These are phyloP conservation scores for Picochlorum sp. DNA, from an alignment of 139 green algal genomes.

Conservation along the genomic window DNA sequence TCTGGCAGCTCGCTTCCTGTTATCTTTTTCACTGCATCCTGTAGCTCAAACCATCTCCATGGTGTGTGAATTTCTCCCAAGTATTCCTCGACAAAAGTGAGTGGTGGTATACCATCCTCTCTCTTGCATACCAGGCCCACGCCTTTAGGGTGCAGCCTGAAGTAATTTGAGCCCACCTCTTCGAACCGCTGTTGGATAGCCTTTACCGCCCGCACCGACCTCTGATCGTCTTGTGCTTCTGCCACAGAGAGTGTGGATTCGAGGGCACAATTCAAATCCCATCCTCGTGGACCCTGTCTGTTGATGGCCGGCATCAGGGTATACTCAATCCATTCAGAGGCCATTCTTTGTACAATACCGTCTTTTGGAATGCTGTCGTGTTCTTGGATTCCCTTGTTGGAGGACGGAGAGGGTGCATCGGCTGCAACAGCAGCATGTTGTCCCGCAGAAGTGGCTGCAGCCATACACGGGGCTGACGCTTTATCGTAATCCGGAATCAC, in stretches of 20 bases:
- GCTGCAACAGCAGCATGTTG: constrained; percentile 13
- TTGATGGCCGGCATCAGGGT: constrained; percentile 56
- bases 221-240: constrained; percentile 10
- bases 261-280: constrained; percentile 46
- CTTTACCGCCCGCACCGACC: constrained; percentile 18
- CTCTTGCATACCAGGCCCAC: constrained; percentile 60
- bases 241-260: constrained; percentile 13
- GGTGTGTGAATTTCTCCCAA: constrained; percentile 84
- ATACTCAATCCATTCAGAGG: constrained; percentile 52
- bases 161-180: constrained; percentile 66
- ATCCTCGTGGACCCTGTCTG: constrained; percentile 38
- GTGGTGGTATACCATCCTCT: constrained; percentile 48
- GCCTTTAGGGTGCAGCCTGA: constrained; percentile 85
- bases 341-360: constrained; percentile 1
- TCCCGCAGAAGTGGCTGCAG: constrained; percentile 1
- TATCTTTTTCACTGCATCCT: constrained; percentile 70
- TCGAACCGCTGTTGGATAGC: constrained; percentile 37
- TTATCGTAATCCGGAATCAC: constrained; percentile 18
- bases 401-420: constrained; percentile 4
- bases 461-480: background rate
- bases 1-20: constrained; percentile 69
- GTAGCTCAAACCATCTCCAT: constrained; percentile 90
- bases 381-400: background rate
- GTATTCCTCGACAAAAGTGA: constrained; percentile 90
- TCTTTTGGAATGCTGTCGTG: background rate